Evolutionary conservation across 2,329 filamentous ascomycete genomes (phyloP).

Genomic region (Ceratocystis cacaofunesta): DNA sequence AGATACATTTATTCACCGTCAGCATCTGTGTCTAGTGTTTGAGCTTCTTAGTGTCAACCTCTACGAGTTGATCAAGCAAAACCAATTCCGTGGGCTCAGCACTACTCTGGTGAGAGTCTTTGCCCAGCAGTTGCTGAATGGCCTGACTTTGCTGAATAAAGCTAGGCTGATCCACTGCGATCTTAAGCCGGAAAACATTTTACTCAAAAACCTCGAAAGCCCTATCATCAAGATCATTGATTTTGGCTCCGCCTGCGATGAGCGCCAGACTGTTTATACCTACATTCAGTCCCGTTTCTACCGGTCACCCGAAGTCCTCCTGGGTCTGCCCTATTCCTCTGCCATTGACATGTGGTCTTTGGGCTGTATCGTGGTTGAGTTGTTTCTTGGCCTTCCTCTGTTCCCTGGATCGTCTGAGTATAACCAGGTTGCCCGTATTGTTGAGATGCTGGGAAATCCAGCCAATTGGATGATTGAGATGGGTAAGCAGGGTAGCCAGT

Average conservation of each 20-base stretch:
- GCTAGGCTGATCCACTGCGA: conserved; percentile 95
- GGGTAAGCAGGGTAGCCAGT: conserved; percentile 93
- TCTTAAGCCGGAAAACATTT: conserved; percentile 93
- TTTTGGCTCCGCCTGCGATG: conserved; percentile 95
- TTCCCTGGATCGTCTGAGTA: conserved; percentile 98
- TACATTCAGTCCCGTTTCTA: conserved; percentile 99
- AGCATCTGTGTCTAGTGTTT: conserved; percentile 93
- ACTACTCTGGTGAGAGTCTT: conserved; percentile 95
- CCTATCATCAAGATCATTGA: conserved; percentile 99
- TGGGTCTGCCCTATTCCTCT: conserved; percentile 94
- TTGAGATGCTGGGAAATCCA: conserved; percentile 93
- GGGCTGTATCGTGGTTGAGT: conserved; percentile 92
- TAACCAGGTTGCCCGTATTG: conserved; percentile 92
- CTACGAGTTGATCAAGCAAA: conserved; percentile 98
- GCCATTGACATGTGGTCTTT: conserved; percentile 99
- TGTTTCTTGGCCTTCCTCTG: conserved; percentile 78
- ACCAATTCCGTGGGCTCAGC: conserved; percentile 93
- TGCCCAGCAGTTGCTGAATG: conserved; percentile 89
- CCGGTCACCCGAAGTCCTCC: conserved; percentile 82
- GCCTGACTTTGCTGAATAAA: conserved; percentile 83
- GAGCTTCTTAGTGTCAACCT: conserved; percentile 93
- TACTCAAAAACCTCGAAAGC: conserved; percentile 94
- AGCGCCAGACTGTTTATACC: conserved; percentile 95
- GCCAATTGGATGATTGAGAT: conserved; percentile 99
- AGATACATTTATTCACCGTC: conserved; percentile 94